phyloP scores from a whole-genome alignment of 2,329 filamentous ascomycete genomes.

The Fusarium succisae region DNA sequence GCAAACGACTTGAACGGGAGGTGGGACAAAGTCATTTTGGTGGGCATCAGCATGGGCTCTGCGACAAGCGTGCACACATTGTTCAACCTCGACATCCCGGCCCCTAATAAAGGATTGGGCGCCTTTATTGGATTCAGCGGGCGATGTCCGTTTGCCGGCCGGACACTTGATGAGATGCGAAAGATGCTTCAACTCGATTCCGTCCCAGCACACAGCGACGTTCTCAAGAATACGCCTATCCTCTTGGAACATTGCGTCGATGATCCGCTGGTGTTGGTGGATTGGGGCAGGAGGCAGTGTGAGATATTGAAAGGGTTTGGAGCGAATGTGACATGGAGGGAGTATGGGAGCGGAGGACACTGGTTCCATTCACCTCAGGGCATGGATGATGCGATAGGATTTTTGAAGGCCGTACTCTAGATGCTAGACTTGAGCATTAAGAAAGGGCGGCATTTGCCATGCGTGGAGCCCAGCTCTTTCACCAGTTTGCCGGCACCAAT shows the following conservation, averaged over 20 bases:
- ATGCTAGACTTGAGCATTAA: background rate
- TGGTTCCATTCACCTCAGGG: constrained; percentile 57
- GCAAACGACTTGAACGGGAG: constrained; percentile 48
- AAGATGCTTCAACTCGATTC: background rate
- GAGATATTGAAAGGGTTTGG: constrained; percentile 51
- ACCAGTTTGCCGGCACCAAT: fast-evolving
- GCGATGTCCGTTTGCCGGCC: constrained; percentile 49
- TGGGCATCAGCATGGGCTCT: constrained; percentile 58
- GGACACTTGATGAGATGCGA: constrained; percentile 44
- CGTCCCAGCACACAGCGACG: constrained; percentile 6
- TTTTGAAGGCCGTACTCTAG: constrained; percentile 36
- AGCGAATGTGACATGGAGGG: constrained; percentile 51
- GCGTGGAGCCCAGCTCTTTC: background rate
- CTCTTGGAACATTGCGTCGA: constrained; percentile 57
- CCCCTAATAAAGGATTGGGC: constrained; percentile 19
- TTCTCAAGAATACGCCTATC: constrained; percentile 54
- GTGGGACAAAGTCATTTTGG: constrained; percentile 53
- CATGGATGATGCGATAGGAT: constrained; percentile 53
- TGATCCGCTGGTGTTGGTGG: constrained; percentile 53
- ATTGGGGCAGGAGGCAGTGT: constrained; percentile 49
- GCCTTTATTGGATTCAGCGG: constrained; percentile 53
- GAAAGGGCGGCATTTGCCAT: no score
- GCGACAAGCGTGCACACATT: constrained; percentile 52
- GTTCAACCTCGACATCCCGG: constrained; percentile 47
- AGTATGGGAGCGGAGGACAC: constrained; percentile 55